Conservation (phyloP, 805 yeast genomes). For the Saccharomycopsis sp. region DNA sequence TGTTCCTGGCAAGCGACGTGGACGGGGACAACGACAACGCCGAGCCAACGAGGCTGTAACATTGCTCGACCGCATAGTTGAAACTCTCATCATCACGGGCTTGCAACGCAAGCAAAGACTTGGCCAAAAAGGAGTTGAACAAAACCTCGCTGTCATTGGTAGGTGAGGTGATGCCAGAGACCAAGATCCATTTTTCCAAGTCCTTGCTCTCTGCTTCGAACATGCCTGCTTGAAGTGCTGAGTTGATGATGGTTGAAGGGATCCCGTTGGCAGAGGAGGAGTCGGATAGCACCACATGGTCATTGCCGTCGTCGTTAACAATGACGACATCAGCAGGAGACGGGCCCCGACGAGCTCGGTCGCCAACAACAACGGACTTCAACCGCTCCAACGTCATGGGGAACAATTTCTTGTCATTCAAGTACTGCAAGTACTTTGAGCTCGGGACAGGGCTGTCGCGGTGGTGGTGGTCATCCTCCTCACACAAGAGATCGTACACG, state of each 20-base stretch:
- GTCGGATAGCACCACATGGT: slow-evolving; percentile 1
- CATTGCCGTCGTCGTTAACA: not conserved
- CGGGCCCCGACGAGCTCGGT: too few species aligned
- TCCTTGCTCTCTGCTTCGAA: slow-evolving; percentile 46
- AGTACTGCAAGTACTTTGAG: slow-evolving; percentile 59
- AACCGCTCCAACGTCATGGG: slow-evolving; percentile 52
- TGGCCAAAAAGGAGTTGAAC: slow-evolving; percentile 58
- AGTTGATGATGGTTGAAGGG: slow-evolving; percentile 49
- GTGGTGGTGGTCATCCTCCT: slow-evolving; percentile 22
- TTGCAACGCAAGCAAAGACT: slow-evolving; percentile 42
- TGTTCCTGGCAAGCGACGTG: slow-evolving; percentile 42
- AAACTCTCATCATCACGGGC: slow-evolving; percentile 30
- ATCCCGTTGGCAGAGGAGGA: too few species aligned
- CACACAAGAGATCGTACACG: slow-evolving; percentile 63
- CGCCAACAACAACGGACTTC: slow-evolving; percentile 19
- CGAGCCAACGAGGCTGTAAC: slow-evolving; percentile 50
- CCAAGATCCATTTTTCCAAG: slow-evolving; percentile 49
- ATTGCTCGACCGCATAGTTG: slow-evolving; percentile 34
- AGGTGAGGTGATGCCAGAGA: slow-evolving; percentile 36
- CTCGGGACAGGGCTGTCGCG: slow-evolving; percentile 33
- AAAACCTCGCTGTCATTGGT: slow-evolving; percentile 44
- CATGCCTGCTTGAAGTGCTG: slow-evolving; percentile 72
- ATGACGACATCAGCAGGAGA: too few species aligned
- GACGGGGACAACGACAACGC: slow-evolving; percentile 32
- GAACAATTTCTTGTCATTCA: slow-evolving; percentile 69